Evolutionary conservation across 805 yeast genomes (phyloP).

Genomic region (Kazachstania kunashirensis): DNA sequence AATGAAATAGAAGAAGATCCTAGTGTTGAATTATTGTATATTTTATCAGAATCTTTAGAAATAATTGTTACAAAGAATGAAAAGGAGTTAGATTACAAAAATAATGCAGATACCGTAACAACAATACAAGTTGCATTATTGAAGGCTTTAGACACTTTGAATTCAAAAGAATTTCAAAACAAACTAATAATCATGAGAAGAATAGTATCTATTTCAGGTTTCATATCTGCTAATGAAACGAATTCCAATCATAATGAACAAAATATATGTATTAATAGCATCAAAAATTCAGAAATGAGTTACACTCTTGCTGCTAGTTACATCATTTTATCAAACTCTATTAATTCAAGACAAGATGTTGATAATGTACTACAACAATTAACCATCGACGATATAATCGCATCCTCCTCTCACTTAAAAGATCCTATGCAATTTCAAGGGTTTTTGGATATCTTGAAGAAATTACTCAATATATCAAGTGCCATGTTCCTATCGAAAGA

Average conservation of each 20-base stretch:
- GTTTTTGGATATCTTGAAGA: constrained; percentile 21
- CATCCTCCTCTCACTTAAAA: constrained; percentile 8
- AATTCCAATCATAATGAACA: constrained; percentile 17
- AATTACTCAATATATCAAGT: constrained; percentile 18
- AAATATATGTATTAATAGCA: constrained; percentile 8
- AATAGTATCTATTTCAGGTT: constrained; percentile 18
- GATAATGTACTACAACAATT: constrained; percentile 11
- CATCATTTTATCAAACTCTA: constrained; percentile 22
- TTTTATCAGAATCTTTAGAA: constrained; percentile 17
- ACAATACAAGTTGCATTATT: constrained; percentile 15
- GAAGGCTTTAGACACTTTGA: constrained; percentile 10
- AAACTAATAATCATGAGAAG: constrained; percentile 28
- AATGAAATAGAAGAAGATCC: constrained; percentile 18
- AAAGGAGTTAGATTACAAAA: constrained; percentile 8
- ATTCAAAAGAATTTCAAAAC: constrained; percentile 16
- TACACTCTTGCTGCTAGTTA: constrained; percentile 21
- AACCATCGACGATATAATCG: constrained; percentile 11
- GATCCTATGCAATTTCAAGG: constrained; percentile 30
- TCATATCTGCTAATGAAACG: constrained; percentile 21
- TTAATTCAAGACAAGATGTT: constrained; percentile 16
- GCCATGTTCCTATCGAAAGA: constrained; percentile 15
- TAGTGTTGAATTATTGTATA: constrained; percentile 15
- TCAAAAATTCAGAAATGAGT: constrained; percentile 10
- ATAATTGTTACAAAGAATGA: constrained; percentile 8
- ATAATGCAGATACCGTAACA: constrained; percentile 1